A percentile compares a stretch with the other conserved stretches of the same genome.
Conservation (phyloP, 352 stramenopile genomes). For the Phytophthora tentaculata region DNA sequence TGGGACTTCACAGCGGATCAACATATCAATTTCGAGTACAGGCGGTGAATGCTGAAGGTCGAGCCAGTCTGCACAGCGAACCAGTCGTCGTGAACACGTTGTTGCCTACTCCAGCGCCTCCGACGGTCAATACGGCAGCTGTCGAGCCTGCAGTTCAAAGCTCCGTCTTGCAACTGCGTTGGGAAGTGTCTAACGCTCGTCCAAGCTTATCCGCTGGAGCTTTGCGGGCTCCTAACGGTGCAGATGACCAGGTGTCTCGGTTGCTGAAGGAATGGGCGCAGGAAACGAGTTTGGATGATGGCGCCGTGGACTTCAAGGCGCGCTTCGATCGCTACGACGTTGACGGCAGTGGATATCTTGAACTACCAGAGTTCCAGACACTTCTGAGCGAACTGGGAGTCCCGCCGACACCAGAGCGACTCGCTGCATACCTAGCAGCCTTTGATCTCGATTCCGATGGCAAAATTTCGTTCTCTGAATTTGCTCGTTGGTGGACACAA, state of each 20-base stretch:
- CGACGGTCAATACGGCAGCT: conserved; percentile 32
- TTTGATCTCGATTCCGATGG: conserved; percentile 86
- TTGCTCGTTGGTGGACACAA: conserved; percentile 89
- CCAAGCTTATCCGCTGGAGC: conserved; percentile 62
- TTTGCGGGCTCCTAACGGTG: conserved; percentile 47
- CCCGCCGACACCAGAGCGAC: conserved; percentile 72
- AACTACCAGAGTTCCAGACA: conserved; percentile 87
- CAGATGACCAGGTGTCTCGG: conserved; percentile 65
- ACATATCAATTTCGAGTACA: conserved; percentile 93
- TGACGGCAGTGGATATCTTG: conserved; percentile 75
- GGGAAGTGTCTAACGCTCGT: conserved; percentile 44
- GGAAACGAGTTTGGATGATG: conserved; percentile 79
- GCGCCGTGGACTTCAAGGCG: conserved; percentile 69
- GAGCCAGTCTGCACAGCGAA: conserved; percentile 73
- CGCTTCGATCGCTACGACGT: conserved; percentile 81
- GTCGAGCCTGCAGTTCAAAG: conserved; percentile 37
- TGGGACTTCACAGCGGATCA: conserved; percentile 78
- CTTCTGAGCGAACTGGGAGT: conserved; percentile 90
- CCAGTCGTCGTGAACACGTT: conserved; percentile 86
- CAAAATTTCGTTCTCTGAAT: conserved; percentile 88
- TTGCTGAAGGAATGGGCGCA: conserved; percentile 89
- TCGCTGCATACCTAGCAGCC: conserved; percentile 82
- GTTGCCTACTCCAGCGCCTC: conserved; percentile 69
- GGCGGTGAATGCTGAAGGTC: conserved; percentile 78
- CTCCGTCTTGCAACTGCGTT: conserved; percentile 57